Evolutionary conservation across 805 yeast species (phyloP).

Genomic region (Wickerhamomyces pijperi): DNA sequence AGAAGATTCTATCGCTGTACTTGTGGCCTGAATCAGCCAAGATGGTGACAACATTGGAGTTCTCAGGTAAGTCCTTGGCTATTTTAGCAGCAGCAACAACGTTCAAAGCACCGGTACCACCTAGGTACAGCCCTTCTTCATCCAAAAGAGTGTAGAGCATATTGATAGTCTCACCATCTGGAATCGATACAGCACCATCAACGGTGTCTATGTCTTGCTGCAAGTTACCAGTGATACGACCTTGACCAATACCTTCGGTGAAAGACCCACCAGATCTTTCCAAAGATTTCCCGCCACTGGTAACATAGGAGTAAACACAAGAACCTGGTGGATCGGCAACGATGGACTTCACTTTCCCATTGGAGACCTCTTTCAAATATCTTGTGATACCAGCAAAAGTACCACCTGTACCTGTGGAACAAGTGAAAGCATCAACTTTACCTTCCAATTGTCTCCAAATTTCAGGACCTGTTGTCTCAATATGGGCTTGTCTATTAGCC

Average conservation of each 20-base stretch:
- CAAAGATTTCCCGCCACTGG: slow-evolving; percentile 53
- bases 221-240: slow-evolving; percentile 79
- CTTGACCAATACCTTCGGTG: slow-evolving; percentile 96
- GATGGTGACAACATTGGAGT: slow-evolving; percentile 76
- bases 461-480: slow-evolving; percentile 87
- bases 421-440: slow-evolving; percentile 72
- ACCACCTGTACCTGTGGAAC: slow-evolving; percentile 91
- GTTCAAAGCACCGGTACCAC: slow-evolving; percentile 85
- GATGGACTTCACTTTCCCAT: slow-evolving; percentile 48
- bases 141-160: slow-evolving; percentile 79
- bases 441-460: slow-evolving; percentile 80
- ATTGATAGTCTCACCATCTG: slow-evolving; percentile 70
- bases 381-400: slow-evolving; percentile 81
- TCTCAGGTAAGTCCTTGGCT: slow-evolving; percentile 67
- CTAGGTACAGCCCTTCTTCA: slow-evolving; percentile 83
- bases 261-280: slow-evolving; percentile 76
- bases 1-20: slow-evolving; percentile 73
- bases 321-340: slow-evolving; percentile 95
- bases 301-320: slow-evolving; percentile 68
- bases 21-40: slow-evolving; percentile 86
- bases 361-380: slow-evolving; percentile 58
- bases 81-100: slow-evolving; percentile 81
- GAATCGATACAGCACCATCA: slow-evolving; percentile 71
- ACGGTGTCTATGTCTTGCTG: slow-evolving; percentile 57
- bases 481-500: slow-evolving; percentile 84